These are phyloP conservation scores for Pseudopithomyces maydicus DNA, from an alignment of 2,329 filamentous ascomycete species.

Conservation along the genomic window DNA sequence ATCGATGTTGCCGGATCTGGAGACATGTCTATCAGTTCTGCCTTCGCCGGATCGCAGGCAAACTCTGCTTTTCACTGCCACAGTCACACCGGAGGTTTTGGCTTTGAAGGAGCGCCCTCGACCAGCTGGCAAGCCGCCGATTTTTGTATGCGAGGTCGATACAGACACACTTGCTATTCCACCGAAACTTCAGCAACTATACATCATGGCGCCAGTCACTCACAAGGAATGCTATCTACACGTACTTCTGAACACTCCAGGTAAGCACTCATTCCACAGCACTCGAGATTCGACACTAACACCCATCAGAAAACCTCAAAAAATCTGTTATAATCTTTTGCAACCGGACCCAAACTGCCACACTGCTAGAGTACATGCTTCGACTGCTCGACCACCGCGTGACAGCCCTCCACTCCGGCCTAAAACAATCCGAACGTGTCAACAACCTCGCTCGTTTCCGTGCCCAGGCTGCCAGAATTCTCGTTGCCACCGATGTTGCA, in stretches of 20 bases:
- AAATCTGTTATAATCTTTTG: constrained; percentile 91
- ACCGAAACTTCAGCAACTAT: constrained; percentile 78
- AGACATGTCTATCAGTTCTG: constrained; percentile 81
- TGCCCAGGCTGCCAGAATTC: constrained; percentile 82
- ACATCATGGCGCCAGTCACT: constrained; percentile 85
- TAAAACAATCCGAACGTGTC: constrained; percentile 82
- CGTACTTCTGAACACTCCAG: constrained; percentile 74
- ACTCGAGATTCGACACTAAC: neutral
- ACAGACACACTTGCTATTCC: constrained; percentile 76
- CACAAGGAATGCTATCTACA: constrained; percentile 96
- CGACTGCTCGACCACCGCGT: constrained; percentile 86
- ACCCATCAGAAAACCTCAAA: constrained; percentile 63
- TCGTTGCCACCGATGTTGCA: constrained; percentile 95
- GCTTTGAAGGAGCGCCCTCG: constrained; percentile 82
- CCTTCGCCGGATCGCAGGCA: constrained; percentile 81
- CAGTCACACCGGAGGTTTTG: constrained; percentile 88
- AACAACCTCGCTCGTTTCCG: constrained; percentile 92
- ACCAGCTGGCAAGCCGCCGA: constrained; percentile 70
- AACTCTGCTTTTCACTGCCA: constrained; percentile 94
- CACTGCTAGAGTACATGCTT: constrained; percentile 85
- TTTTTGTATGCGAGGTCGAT: constrained; percentile 90
- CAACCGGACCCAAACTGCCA: constrained; percentile 88
- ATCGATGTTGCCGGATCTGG: constrained; percentile 93
- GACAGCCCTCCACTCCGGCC: constrained; percentile 85
- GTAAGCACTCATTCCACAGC: neutral